Base-by-base conservation (phyloP, 495 filamentous ascomycete genomes). In the Penicillium pancosmium region DNA sequence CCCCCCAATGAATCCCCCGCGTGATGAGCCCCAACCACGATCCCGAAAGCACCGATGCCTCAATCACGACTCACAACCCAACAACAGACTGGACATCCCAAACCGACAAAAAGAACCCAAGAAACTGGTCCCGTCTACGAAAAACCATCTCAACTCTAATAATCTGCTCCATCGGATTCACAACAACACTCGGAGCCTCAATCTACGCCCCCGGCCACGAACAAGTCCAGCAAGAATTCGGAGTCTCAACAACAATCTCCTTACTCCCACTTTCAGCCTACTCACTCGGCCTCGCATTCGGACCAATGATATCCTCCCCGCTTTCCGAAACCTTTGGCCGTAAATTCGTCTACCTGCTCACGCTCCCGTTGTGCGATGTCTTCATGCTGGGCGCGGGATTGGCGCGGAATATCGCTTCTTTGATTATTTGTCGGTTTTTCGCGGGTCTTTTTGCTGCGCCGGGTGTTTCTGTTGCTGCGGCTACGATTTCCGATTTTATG, bases 321-420 rank as follows among this genome's bases (percentile, higher is more conserved):
- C 69, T 86, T 6, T 84, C 80, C 11, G 86, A 88, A 61, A 84
- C 80, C 1, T 71, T 74, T 55, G 86, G 86, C 15, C 76, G 86
- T 9, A 75, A 78, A 52, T 68, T 75, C 10, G 78, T 88, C 25
- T 88, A 83, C 60, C 40, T 86, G 4, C 71, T 78, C 21, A 84
- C 79, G 2, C 62, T 77, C 0, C 83, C 83, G 0, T 19, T 86
- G 0, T 83, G 75, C 43, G 79, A 80, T n/a, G 65, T 90, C 6
- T 91, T 91, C 70, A 82, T 80, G 0, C 59, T 90, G 11, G 89
- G 88, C 15, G 78, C 82, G 10, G 86, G 80, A 0, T 74, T 87
- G 19, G 79, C 84, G 2, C 75, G 79, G 16, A 82, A 72, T 21
- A 82, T 91, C 44, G 82, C 73, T 27, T 75, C 78, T 0, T 67